A percentile compares a stretch with the other conserved stretches of the same genome.
Conservation (phyloP, 768 basidiomycete genomes). For the Butyriboletus loyo region DNA sequence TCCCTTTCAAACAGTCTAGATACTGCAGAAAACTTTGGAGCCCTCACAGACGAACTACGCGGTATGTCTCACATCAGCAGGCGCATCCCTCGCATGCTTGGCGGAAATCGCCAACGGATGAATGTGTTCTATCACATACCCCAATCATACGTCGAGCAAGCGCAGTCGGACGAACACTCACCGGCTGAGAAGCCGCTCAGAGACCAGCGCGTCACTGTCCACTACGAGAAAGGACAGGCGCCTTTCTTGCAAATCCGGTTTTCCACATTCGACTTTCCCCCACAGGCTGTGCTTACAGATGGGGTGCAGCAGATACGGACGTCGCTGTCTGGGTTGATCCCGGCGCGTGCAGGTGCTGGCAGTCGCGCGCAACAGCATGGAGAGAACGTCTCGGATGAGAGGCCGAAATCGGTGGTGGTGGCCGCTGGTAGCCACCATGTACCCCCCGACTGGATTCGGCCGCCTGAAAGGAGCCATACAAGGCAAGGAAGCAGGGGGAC, state of each 20-base stretch:
- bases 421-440: neutral
- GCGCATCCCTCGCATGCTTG: slow-evolving; percentile 42
- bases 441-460: slow-evolving; percentile 11
- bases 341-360: neutral
- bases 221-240: slow-evolving; percentile 39
- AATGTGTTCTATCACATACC: slow-evolving; percentile 56
- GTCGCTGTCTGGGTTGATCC: slow-evolving; percentile 12
- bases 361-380: neutral
- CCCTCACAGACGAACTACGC: slow-evolving; percentile 40
- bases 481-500: slow-evolving; percentile 24
- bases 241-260: slow-evolving; percentile 57
- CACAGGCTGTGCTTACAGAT: slow-evolving; percentile 14
- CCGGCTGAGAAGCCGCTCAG: slow-evolving; percentile 1
- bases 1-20: slow-evolving; percentile 42
- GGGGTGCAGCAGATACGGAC: slow-evolving; percentile 12
- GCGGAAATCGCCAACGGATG: slow-evolving; percentile 49
- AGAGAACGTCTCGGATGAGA: slow-evolving; percentile 9
- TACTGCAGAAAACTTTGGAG: slow-evolving; percentile 48
- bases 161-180: slow-evolving; percentile 3
- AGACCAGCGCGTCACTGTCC: slow-evolving; percentile 50
- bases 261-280: slow-evolving; percentile 46
- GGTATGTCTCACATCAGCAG: slow-evolving; percentile 17
- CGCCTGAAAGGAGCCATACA: slow-evolving; percentile 5
- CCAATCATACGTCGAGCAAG: slow-evolving; percentile 32
- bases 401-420: slow-evolving; percentile 12